A percentile compares a stretch with the other conserved stretches of the same genome.
Conservation (phyloP, 306 rosid genomes). For the Abrus pulchellus region DNA sequence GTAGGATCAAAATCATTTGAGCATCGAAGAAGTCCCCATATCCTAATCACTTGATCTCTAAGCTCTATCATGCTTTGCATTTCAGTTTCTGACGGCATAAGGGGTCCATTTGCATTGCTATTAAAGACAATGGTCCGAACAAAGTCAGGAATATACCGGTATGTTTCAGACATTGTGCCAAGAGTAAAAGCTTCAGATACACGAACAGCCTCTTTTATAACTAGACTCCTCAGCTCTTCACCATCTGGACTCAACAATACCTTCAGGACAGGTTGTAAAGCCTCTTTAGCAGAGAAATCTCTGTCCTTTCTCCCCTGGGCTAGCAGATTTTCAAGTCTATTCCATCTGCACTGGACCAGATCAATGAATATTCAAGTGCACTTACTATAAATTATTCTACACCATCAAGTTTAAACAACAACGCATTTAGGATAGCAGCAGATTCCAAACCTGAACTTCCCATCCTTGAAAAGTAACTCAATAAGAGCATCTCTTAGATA, state of each 20-base stretch:
- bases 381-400: slow-evolving; percentile 38
- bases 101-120: slow-evolving; percentile 71
- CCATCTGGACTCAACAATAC: slow-evolving; percentile 87
- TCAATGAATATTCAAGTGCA: slow-evolving; percentile 52
- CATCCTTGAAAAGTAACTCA: slow-evolving; percentile 92
- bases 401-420: slow-evolving; percentile 34
- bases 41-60: slow-evolving; percentile 81
- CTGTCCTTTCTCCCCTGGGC: slow-evolving; percentile 86
- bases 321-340: slow-evolving; percentile 88
- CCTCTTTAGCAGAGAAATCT: slow-evolving; percentile 91
- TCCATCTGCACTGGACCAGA: slow-evolving; percentile 75
- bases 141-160: slow-evolving; percentile 69
- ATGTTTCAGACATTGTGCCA: slow-evolving; percentile 68
- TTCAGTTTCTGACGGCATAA: slow-evolving; percentile 68
- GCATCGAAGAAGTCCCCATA: slow-evolving; percentile 78
- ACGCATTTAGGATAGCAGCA: slow-evolving; percentile 39
- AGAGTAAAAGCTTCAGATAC: slow-evolving; percentile 84
- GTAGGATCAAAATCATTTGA: slow-evolving; percentile 83
- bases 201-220: slow-evolving; percentile 85
- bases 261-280: slow-evolving; percentile 89
- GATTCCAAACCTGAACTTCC: slow-evolving; percentile 78
- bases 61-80: slow-evolving; percentile 73
- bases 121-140: slow-evolving; percentile 66
- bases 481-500: slow-evolving; percentile 96
- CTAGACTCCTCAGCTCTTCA: slow-evolving; percentile 74